Base-by-base conservation (phyloP, 2,329 filamentous ascomycete genomes). In the Fusarium sp. region DNA sequence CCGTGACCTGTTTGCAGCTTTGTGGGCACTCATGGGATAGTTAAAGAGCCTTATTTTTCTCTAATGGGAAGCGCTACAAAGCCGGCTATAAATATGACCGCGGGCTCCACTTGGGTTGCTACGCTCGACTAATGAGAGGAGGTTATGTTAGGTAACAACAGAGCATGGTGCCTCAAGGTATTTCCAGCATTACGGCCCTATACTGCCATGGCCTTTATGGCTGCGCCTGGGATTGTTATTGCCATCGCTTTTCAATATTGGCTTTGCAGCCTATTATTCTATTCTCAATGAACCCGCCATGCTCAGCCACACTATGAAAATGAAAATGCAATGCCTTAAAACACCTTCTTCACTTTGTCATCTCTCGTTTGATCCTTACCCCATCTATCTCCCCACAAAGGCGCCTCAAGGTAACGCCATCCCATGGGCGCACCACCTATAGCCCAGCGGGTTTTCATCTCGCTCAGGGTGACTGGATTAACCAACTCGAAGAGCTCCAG, bases 401-500 rank as follows among this genome's bases (percentile, higher is more conserved):
- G 56, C 4, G n/a, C 17, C 9, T 42, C 44, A 9, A 79, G 20
- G 53, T 78, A 78, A 6, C 73, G 67, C 76, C 72, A 78, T 3
- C 77, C 77, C 76, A 79, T 79, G 0, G 78, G 79, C 16, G 79
- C 76, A n/a, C 67, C 60, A 4, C 69, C 67, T 66, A 79, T 73
- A 0, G 70, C 66, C 79, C 77, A 79, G 4, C 35, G 20, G 0
- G 6, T 66, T 57, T 77, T 79, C 70, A 80, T 78, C 66, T 79
- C 75, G 0, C 46, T 60, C 0, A 80, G 63, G 4, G 70, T 73
- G 0, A 80, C 70, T 2, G 77, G 78, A 10, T 55, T 17, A 3
- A 68, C 29, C 0, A 80, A 67, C 46, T 79, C 65, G 59, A 78
- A 74, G 2, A 79, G 60, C 51, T 76, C 76, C 1, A 79, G 35